Conservation (phyloP, 164 flowering plant genomes). For the Vitis rupestris region DNA sequence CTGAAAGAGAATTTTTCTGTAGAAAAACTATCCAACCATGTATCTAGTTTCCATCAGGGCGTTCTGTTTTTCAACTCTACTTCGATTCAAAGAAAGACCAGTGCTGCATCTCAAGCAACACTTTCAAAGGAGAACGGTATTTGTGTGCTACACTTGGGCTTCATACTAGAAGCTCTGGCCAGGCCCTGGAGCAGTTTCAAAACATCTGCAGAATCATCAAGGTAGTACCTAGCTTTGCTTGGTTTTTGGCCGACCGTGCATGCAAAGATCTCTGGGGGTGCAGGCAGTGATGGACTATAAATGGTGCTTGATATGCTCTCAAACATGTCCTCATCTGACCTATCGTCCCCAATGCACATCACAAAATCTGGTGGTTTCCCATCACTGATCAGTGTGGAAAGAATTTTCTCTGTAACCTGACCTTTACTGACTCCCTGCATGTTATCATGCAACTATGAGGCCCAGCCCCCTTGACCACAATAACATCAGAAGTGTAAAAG, state of each 20-base stretch:
- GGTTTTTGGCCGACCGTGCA: slow-evolving; percentile 61
- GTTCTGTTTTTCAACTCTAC: neutral
- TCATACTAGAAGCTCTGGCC: slow-evolving; percentile 16
- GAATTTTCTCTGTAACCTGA: slow-evolving; percentile 32
- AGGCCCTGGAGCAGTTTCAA: slow-evolving; percentile 29
- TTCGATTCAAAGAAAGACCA: too few relatives aligned
- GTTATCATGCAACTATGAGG: neutral
- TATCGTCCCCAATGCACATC: slow-evolving; percentile 52
- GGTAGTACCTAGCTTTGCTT: slow-evolving; percentile 46
- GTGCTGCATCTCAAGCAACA: neutral
- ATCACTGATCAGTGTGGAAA: slow-evolving; percentile 25
- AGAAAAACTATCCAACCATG: neutral
- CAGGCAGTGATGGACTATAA: slow-evolving; percentile 12
- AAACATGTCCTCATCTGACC: slow-evolving; percentile 59
- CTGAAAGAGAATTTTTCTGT: too few relatives aligned
- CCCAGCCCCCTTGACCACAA: neutral
- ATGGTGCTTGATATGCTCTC: slow-evolving; percentile 30
- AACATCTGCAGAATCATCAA: slow-evolving; percentile 42
- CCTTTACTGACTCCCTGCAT: slow-evolving; percentile 51
- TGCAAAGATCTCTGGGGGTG: slow-evolving; percentile 33
- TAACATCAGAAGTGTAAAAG: neutral
- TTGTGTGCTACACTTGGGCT: slow-evolving; percentile 7
- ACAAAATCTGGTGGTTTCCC: slow-evolving; percentile 38
- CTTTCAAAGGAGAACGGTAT: slow-evolving; percentile 7
- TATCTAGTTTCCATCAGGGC: neutral